A percentile compares a stretch with the other conserved stretches of the same genome.
These are phyloP conservation scores for Priceomyces melissophilus DNA, from an alignment of 805 yeast species.

Conservation along the genomic window DNA sequence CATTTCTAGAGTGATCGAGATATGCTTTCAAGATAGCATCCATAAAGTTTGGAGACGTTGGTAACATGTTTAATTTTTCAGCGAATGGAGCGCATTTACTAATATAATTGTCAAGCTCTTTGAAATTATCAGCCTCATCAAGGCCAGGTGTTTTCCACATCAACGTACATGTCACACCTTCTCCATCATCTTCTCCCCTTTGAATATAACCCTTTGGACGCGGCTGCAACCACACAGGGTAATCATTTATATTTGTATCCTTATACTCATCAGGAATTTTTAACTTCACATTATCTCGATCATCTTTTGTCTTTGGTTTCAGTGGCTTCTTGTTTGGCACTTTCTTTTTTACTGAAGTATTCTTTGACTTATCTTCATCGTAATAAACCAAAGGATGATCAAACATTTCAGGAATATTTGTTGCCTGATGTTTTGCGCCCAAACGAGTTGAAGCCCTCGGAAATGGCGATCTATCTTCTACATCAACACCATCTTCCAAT, in stretches of 20 bases:
- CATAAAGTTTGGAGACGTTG: conserved; percentile 75
- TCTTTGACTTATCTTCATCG: conserved; percentile 33
- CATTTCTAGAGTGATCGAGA: conserved; percentile 50
- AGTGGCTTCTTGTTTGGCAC: conserved; percentile 12
- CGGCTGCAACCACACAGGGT: conserved; percentile 75
- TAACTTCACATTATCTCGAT: conserved; percentile 22
- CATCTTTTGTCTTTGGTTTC: conserved; percentile 16
- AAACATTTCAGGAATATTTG: conserved; percentile 61
- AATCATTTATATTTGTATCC: conserved; percentile 41
- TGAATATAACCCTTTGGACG: conserved; percentile 79
- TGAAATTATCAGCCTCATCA: conserved; percentile 24
- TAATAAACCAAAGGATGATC: conserved; percentile 66
- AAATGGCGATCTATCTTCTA: conserved; percentile 68
- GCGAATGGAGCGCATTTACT: conserved; percentile 57
- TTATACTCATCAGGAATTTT: conserved; percentile 48
- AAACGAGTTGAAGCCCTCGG: conserved; percentile 77
- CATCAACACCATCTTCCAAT: conserved; percentile 72
- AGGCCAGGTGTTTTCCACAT: conserved; percentile 57
- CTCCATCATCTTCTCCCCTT: conserved; percentile 68
- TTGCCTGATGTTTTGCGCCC: conserved; percentile 71
- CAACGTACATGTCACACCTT: conserved; percentile 50
- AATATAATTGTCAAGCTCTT: conserved; percentile 52
- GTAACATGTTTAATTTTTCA: conserved; percentile 46
- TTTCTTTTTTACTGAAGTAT: conserved; percentile 4
- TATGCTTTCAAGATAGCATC: conserved; percentile 65